A percentile compares a stretch with the other conserved stretches of the same genome.
Evolutionary conservation across 495 filamentous ascomycete genomes (phyloP).

Genomic region (Physcia stellaris): DNA sequence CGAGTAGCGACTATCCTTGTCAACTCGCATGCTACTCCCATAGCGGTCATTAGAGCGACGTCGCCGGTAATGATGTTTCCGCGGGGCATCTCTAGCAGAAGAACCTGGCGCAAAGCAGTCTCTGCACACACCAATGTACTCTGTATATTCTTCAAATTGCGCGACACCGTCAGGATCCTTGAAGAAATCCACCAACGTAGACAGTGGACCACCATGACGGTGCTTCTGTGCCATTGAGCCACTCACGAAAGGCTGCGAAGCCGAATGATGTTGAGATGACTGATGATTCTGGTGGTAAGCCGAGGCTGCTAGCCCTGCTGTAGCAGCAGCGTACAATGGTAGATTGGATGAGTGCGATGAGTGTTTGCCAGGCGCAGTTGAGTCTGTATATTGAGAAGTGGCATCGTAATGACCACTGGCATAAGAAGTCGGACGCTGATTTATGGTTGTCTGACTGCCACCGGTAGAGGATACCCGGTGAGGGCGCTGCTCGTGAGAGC

Average conservation of each 20-base stretch:
- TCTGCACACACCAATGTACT: conserved; percentile 55
- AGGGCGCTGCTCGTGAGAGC: conserved; percentile 20
- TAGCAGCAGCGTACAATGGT: conserved; percentile 33
- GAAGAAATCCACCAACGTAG: conserved; percentile 48
- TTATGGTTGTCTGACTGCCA: conserved; percentile 11
- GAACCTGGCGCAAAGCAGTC: conserved; percentile 55
- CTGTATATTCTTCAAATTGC: conserved; percentile 61
- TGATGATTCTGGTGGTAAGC: conserved; percentile 13
- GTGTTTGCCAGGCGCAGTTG: conserved; percentile 22
- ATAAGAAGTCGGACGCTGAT: conserved; percentile 5
- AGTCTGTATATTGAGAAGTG: conserved; percentile 6
- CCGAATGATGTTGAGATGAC: conserved; percentile 4
- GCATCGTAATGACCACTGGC: conserved; percentile 2
- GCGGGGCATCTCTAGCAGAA: conserved; percentile 44
- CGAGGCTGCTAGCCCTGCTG: conserved; percentile 29
- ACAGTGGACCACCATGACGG: conserved; percentile 39
- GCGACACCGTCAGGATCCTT: conserved; percentile 53
- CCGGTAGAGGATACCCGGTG: conserved; percentile 20
- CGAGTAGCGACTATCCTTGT: conserved; percentile 44
- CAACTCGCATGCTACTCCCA: conserved; percentile 33
- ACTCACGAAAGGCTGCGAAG: conserved; percentile 2
- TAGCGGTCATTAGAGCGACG: conserved; percentile 31
- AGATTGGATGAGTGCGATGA: conserved; percentile 26
- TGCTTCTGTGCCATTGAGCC: conserved; percentile 30
- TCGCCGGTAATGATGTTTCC: conserved; percentile 44